Evolutionary conservation across 305 asterid genomes (phyloP).

Genomic region (Fraxinus nigra): DNA sequence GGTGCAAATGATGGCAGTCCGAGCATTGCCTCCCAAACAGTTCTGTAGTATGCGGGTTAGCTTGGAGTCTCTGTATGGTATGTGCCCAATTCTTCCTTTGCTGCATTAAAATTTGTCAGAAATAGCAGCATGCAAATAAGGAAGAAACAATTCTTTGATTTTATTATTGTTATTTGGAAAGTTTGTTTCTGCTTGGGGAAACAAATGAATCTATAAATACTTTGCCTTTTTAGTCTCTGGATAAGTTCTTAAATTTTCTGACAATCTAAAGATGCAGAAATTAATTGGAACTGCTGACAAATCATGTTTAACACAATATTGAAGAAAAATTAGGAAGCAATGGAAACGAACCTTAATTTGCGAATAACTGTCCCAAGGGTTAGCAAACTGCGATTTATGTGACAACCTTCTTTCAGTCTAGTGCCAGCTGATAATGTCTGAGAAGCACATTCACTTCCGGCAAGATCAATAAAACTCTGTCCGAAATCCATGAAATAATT

Average conservation of each 20-base stretch:
- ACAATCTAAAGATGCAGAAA: background rate
- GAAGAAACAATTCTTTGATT: conserved; percentile 19
- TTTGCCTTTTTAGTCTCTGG: background rate
- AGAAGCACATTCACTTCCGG: conserved; percentile 97
- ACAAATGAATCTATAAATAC: background rate
- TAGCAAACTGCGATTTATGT: conserved; percentile 90
- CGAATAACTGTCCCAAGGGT: conserved; percentile 93
- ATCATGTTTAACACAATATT: background rate
- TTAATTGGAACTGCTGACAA: background rate
- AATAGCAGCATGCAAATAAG: background rate
- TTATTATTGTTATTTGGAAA: conserved; percentile 43
- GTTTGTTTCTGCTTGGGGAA: conserved; percentile 71
- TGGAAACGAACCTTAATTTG: conserved; percentile 60
- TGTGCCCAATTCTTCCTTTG: conserved; percentile 83
- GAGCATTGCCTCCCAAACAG: conserved; percentile 89
- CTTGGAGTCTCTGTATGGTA: conserved; percentile 93
- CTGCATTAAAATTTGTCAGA: conserved; percentile 48
- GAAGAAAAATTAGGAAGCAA: background rate
- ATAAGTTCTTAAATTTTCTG: too few species aligned
- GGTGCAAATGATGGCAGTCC: conserved; percentile 90
- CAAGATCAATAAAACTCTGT: conserved; percentile 94
- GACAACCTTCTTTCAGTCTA: conserved; percentile 78
- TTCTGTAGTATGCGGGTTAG: conserved; percentile 87
- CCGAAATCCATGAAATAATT: background rate
- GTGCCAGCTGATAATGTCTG: conserved; percentile 61